phyloP scores from a whole-genome alignment of 352 stramenopile genomes.

The Phytopythium mirpurense region DNA sequence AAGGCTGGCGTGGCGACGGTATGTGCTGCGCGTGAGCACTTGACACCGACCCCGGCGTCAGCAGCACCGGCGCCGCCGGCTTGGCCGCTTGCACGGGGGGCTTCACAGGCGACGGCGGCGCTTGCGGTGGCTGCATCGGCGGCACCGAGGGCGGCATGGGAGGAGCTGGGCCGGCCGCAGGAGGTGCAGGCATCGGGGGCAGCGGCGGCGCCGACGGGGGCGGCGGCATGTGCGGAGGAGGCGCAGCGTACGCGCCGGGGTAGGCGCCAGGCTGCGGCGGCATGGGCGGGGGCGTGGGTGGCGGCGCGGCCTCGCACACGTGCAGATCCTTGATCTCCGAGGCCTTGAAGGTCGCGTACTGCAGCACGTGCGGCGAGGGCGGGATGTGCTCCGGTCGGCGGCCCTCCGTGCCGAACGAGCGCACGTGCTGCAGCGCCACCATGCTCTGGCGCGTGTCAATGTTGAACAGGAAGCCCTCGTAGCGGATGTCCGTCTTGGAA shows the following conservation, averaged over 20 bases:
- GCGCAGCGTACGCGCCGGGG: constrained; percentile 8
- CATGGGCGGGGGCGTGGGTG: constrained; percentile 14
- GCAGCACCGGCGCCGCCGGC: constrained; percentile 29
- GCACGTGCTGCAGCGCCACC: constrained; percentile 73
- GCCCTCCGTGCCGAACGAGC: constrained; percentile 80
- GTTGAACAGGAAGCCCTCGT: constrained; percentile 84
- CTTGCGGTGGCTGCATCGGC: constrained; percentile 1
- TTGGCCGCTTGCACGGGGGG: no score
- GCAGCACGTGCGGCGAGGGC: constrained; percentile 65
- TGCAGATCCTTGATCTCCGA: constrained; percentile 85
- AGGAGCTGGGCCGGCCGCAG: not conserved
- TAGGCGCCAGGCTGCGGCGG: constrained; percentile 10
- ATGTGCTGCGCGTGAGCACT: constrained; percentile 23
- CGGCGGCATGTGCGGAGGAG: constrained; percentile 16
- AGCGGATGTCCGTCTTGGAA: constrained; percentile 86
- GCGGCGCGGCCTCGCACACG: constrained; percentile 67
- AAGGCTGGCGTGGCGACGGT: constrained; percentile 8
- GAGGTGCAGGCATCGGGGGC: not conserved
- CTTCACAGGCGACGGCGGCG: not conserved
- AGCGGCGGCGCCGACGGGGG: constrained; percentile 12
- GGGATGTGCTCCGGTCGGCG: constrained; percentile 68
- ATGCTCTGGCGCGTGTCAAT: constrained; percentile 83
- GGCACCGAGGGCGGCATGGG: not conserved
- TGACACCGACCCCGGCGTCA: constrained; percentile 51
- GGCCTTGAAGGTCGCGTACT: constrained; percentile 80